Conservation (phyloP, 1,284 basidiomycete genomes). For the Ceratorhiza oryzae-sativae region DNA sequence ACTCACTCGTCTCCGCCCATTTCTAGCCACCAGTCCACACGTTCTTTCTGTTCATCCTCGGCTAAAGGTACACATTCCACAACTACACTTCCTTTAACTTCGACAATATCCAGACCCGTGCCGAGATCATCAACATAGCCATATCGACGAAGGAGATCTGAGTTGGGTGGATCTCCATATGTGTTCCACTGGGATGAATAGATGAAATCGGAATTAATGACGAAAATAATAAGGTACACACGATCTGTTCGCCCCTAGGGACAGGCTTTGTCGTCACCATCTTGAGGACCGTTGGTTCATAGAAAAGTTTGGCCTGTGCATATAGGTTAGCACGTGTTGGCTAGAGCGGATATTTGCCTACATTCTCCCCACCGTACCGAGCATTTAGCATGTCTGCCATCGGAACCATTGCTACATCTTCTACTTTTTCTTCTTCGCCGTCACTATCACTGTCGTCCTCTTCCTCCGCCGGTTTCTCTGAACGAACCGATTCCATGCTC, state of each 20-base stretch:
- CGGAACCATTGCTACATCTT: constrained; percentile 91
- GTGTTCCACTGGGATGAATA: constrained; percentile 80
- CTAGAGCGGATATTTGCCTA: constrained; percentile 51
- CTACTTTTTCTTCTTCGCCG: constrained; percentile 67
- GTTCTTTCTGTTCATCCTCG: constrained; percentile 55
- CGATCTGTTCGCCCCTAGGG: constrained; percentile 85
- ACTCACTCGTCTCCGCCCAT: constrained; percentile 85
- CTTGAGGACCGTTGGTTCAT: constrained; percentile 73
- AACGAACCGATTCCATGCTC: constrained; percentile 44
- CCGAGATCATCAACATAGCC: constrained; percentile 87
- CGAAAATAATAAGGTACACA: constrained; percentile 52
- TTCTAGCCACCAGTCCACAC: constrained; percentile 92
- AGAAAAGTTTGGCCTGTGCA: constrained; percentile 80
- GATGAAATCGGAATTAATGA: constrained; percentile 22
- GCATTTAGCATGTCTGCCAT: constrained; percentile 97
- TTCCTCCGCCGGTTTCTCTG: constrained; percentile 45
- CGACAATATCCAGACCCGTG: constrained; percentile 88
- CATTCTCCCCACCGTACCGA: constrained; percentile 85
- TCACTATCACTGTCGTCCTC: constrained; percentile 53
- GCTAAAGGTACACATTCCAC: constrained; percentile 56
- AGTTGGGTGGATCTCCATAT: constrained; percentile 93
- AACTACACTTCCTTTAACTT: constrained; percentile 82
- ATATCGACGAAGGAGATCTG: constrained; percentile 92
- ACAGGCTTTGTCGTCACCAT: constrained; percentile 87
- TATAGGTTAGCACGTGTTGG: background rate